phyloP scores from a whole-genome alignment of 2,329 filamentous ascomycete species.

The Pyricularia pennisetigena region DNA sequence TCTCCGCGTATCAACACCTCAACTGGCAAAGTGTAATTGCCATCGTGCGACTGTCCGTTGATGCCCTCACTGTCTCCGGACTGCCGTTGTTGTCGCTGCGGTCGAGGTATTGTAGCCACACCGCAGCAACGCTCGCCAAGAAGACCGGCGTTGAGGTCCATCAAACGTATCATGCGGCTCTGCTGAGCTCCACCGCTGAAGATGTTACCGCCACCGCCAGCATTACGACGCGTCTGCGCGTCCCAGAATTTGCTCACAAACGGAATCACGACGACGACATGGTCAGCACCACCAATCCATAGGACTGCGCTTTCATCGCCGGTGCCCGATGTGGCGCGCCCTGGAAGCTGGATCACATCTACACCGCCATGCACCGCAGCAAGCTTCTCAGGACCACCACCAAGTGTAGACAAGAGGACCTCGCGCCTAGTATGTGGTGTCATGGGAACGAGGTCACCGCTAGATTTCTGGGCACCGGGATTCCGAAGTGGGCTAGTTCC shows the following conservation, averaged over 20 bases:
- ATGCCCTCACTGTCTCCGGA: conserved; percentile 13
- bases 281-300: conserved; percentile 46
- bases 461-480: conserved; percentile 25
- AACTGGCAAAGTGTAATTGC: conserved; percentile 31
- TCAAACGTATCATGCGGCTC: conserved; percentile 41
- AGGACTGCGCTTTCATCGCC: conserved; percentile 45
- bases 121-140: conserved; percentile 47
- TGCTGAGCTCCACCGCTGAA: conserved; percentile 43
- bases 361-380: conserved; percentile 42
- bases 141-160: conserved; percentile 41
- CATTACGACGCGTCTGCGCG: conserved; percentile 41
- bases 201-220: conserved; percentile 38
- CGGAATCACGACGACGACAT: conserved; percentile 44
- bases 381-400: conserved; percentile 38
- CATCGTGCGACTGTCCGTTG: conserved; percentile 6
- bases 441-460: conserved; percentile 51
- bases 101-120: conserved; percentile 32
- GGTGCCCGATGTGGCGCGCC: conserved; percentile 26
- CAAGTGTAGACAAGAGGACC: conserved; percentile 33
- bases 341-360: conserved; percentile 34
- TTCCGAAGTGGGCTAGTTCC: conserved; percentile 46
- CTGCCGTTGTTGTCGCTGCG: conserved; percentile 9
- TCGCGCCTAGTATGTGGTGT: conserved; percentile 51
- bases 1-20: conserved; percentile 47
- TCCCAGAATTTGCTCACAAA: conserved; percentile 49